A percentile compares a stretch with the other conserved stretches of the same genome.
Conservation (phyloP, 345 rosid species). For the Murraya koenigii region DNA sequence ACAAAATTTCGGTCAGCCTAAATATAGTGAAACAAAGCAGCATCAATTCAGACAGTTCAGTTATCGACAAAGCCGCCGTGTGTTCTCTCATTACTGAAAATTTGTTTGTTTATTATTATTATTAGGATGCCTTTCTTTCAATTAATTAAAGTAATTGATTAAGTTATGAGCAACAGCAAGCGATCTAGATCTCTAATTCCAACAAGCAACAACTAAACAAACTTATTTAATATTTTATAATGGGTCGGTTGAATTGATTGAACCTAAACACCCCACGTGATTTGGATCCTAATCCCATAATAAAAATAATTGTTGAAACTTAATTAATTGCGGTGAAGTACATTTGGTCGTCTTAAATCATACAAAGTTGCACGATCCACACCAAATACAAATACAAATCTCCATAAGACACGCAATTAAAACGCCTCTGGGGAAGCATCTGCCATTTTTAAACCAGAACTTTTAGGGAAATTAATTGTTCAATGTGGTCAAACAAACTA, state of each 20-base stretch:
- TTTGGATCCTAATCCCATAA: constrained; percentile 14
- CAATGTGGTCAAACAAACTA: neutral
- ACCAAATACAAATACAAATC: neutral
- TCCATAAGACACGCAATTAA: constrained; percentile 7
- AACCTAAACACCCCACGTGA: constrained; percentile 8
- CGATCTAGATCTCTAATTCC: constrained; percentile 3
- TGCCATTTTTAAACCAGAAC: neutral
- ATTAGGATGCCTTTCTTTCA: neutral
- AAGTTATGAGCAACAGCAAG: neutral
- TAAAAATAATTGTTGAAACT: neutral
- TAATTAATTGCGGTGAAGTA: neutral
- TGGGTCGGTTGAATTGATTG: neutral
- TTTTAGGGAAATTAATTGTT: neutral
- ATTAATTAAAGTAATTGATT: neutral
- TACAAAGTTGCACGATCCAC: neutral
- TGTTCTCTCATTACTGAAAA: neutral
- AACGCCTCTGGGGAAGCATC: neutral
- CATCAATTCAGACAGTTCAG: constrained; percentile 12
- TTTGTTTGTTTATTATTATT: neutral
- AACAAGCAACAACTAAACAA: constrained; percentile 4
- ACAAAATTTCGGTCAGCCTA: too few relatives aligned
- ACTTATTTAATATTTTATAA: neutral
- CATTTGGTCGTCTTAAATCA: neutral
- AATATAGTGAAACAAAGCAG: too few relatives aligned
- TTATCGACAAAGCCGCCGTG: constrained; percentile 1